phyloP scores from a whole-genome alignment of 73 alveolate genomes.

The Paramecium caudatum region DNA sequence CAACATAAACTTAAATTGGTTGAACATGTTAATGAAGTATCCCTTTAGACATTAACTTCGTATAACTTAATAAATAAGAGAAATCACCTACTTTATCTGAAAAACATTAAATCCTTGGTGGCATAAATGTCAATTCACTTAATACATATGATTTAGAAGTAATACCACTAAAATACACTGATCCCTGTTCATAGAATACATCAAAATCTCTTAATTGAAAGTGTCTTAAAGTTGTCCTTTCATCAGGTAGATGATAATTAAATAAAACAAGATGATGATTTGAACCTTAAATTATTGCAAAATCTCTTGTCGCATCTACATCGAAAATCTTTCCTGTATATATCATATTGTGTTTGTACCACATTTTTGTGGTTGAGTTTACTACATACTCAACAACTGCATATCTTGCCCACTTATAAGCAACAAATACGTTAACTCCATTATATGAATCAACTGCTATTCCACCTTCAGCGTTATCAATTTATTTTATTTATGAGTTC shows the following conservation, averaged over 20 bases:
- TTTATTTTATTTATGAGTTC: background rate
- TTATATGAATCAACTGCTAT: conserved; percentile 41
- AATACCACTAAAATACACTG: background rate
- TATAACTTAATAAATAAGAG: background rate
- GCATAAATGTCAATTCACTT: background rate
- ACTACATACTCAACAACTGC: conserved; percentile 16
- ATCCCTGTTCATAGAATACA: background rate
- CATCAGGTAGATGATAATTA: conserved; percentile 8
- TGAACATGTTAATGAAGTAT: background rate
- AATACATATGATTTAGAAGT: conserved; percentile 16
- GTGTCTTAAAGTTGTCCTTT: background rate
- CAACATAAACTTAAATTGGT: background rate
- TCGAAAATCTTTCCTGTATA: background rate
- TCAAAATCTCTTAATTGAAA: conserved; percentile 13
- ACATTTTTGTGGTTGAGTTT: background rate
- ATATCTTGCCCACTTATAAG: conserved; percentile 13
- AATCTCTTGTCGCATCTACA: conserved; percentile 53
- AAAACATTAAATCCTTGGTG: background rate
- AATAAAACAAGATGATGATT: background rate
- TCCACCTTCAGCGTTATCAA: background rate
- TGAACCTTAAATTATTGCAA: conserved; percentile 54
- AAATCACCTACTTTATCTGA: background rate
- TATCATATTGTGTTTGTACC: conserved; percentile 16
- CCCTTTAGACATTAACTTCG: background rate
- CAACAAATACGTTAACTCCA: conserved; percentile 29